Evolutionary conservation across 331 rosid genomes (phyloP).

Genomic region (Prunus yedoensis): DNA sequence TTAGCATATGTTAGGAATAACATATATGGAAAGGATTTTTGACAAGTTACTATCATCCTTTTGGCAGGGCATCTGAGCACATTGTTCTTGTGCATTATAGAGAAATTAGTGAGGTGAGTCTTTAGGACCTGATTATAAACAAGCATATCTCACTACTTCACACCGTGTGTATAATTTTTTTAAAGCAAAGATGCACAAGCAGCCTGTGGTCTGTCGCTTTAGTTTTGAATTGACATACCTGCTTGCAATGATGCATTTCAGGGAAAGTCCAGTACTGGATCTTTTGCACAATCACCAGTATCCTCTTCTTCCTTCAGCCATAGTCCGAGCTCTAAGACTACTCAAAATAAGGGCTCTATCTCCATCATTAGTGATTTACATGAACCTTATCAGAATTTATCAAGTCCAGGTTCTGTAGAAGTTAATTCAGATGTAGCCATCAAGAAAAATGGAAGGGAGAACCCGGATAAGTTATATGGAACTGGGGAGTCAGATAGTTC

Average conservation of each 20-base stretch:
- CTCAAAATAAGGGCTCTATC: constrained; percentile 46
- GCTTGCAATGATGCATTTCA: constrained; percentile 37
- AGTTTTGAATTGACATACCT: constrained; percentile 17
- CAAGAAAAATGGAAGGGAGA: constrained; percentile 34
- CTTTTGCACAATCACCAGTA: constrained; percentile 46
- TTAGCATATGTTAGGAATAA: background rate
- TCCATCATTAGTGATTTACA: constrained; percentile 37
- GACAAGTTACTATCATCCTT: constrained; percentile 14
- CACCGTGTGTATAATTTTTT: background rate
- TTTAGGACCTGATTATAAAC: constrained; percentile 29
- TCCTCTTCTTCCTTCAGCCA: constrained; percentile 48
- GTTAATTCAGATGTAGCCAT: constrained; percentile 53
- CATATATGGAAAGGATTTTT: constrained; percentile 9
- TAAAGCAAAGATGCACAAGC: background rate
- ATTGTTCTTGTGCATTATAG: constrained; percentile 95
- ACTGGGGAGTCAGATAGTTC: constrained; percentile 37
- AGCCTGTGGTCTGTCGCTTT: background rate
- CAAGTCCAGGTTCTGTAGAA: constrained; percentile 67
- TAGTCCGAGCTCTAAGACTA: constrained; percentile 36
- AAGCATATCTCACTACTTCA: constrained; percentile 5
- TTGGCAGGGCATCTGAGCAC: constrained; percentile 83
- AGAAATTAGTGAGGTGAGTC: constrained; percentile 76
- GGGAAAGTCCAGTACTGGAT: constrained; percentile 59
- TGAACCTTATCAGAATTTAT: constrained; percentile 61
- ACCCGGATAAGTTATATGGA: constrained; percentile 39